Percentiles rank a stretch among this genome's conserved stretches.
These are phyloP conservation scores for Acanthamoeba healyi DNA, from an alignment of 208 protist genomes.

Conservation along the genomic window DNA sequence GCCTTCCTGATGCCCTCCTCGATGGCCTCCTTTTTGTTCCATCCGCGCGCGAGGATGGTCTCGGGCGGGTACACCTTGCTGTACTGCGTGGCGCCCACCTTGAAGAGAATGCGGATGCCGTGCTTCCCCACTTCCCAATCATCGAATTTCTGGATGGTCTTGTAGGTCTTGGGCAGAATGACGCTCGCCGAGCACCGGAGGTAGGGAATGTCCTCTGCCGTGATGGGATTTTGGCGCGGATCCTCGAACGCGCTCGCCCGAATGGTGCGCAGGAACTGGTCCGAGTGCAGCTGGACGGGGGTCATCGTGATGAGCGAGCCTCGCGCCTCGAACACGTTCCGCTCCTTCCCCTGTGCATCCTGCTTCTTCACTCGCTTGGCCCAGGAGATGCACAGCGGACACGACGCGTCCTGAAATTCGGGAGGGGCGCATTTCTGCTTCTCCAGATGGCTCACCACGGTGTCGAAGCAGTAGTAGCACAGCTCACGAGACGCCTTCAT, in stretches of 20 bases:
- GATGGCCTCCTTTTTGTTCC: constrained; percentile 31
- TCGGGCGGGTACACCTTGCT: constrained; percentile 54
- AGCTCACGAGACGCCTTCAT: constrained; percentile 17
- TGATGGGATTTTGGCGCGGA: constrained; percentile 40
- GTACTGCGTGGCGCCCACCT: constrained; percentile 11
- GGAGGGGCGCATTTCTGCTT: constrained; percentile 51
- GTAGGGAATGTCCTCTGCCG: constrained; percentile 58
- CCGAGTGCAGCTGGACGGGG: constrained; percentile 50
- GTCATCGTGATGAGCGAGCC: constrained; percentile 64
- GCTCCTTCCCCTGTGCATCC: constrained; percentile 2
- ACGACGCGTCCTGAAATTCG: constrained; percentile 53
- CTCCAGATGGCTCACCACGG: constrained; percentile 45
- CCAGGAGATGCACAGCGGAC: constrained; percentile 49
- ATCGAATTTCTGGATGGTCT: constrained; percentile 52
- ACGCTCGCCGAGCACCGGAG: constrained; percentile 9
- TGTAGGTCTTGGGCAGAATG: constrained; percentile 43
- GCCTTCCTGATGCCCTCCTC: constrained; percentile 14
- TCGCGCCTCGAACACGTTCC: constrained; percentile 37
- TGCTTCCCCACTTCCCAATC: constrained; percentile 55
- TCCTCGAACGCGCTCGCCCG: constrained; percentile 20
- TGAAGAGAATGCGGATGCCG: constrained; percentile 52
- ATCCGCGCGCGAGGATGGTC: constrained; percentile 26
- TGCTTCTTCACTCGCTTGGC: constrained; percentile 36
- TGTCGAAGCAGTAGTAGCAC: constrained; percentile 67
- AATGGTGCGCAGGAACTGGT: constrained; percentile 61